Conservation (phyloP, 176 grass and related monocot genomes). For the Aegilops longissima region DNA sequence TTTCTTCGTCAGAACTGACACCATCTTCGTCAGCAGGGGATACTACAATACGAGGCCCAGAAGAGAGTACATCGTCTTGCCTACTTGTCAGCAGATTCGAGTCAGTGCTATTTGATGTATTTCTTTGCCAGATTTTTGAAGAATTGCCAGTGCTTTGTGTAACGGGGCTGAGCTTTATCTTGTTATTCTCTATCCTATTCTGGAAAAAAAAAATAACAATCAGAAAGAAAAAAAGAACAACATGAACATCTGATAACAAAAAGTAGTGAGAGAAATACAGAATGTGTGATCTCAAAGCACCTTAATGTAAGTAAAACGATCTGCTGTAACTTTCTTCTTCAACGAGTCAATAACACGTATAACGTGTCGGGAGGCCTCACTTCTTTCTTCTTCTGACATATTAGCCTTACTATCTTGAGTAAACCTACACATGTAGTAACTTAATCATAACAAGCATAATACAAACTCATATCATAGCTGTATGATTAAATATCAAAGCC, state of each 20-base stretch:
- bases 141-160: conserved; percentile 73
- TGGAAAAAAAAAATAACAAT: conserved; percentile 38
- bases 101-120: conserved; percentile 57
- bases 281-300: conserved; percentile 44
- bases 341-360: conserved; percentile 68
- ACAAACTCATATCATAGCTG: background rate
- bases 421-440: conserved; percentile 27
- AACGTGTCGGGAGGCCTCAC: conserved; percentile 36
- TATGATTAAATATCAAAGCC: background rate
- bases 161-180: conserved; percentile 62
- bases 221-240: background rate
- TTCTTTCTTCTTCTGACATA: conserved; percentile 49
- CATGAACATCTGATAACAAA: background rate
- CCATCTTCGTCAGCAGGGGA: conserved; percentile 58
- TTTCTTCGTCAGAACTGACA: conserved; percentile 72
- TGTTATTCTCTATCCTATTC: conserved; percentile 82
- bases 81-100: conserved; percentile 72
- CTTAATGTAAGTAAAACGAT: conserved; percentile 83
- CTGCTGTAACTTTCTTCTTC: conserved; percentile 78
- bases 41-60: conserved; percentile 56
- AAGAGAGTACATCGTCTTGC: conserved; percentile 68
- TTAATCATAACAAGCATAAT: background rate
- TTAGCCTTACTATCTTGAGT: conserved; percentile 15
- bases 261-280: background rate
- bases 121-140: conserved; percentile 67